Base-by-base conservation (phyloP, 352 stramenopile species). In the Aphanomyces euteiches region DNA sequence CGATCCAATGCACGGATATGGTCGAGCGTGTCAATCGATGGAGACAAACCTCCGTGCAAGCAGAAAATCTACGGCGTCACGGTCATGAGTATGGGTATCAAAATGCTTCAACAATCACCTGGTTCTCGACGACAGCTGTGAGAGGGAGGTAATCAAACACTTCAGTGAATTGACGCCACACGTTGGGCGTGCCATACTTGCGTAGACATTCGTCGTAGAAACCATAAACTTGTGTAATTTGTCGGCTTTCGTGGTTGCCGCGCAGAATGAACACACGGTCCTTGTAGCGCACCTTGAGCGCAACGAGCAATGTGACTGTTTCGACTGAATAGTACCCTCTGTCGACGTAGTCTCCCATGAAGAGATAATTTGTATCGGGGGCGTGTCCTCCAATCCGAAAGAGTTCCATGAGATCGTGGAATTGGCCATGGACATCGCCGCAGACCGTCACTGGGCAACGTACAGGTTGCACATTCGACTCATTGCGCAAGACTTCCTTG, bases 261-360 rank as follows among this genome's bases (percentile, higher is more conserved):
- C 91, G 82, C 61, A 97, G 69, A 67, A 97, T 92, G 64, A 86
- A 91, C 7, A 98, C 78, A 45, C 94, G 81, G 72, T 98, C 85
- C 48, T 93, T 95, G 81, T 96, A 98, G 47, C 95, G 85, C 39
- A 98, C 92, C 74, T 98, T 98, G 36, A 98, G 82, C 69, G 82
- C 90, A 15, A 98, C 83, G 19, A 98, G 77, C 67, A 99, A 80
- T 65, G 88, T 90, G 17, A 96, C 87, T 0, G 87, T 96, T 76
- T 97, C 91, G 7, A 97, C 83, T 61, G 93, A 98, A 77, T 98
- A 98, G 78, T 98, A 98, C n/a, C 97, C 97, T 72, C 97, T 80
- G 81, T 99, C 97, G n/a, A 99, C 97, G 75, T 99, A 99, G 82
- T 99, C 97, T 50, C 97, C 97, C 90, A 99, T 97, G 78, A 99